Conservation (phyloP, 208 protist species). For the Pavlovales sp. region DNA sequence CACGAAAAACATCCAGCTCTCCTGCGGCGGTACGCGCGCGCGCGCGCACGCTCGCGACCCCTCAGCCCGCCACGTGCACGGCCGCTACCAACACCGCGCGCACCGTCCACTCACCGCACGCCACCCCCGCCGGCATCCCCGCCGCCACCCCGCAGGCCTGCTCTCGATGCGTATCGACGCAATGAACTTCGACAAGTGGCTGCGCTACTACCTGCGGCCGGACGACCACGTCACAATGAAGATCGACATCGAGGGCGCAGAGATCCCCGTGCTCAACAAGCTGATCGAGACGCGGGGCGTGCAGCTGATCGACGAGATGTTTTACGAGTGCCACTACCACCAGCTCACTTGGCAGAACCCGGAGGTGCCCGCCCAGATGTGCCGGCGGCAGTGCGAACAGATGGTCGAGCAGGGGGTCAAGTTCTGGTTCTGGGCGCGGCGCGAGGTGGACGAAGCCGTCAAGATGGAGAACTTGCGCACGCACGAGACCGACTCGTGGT, state of each 20-base stretch:
- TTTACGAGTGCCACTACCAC: not conserved
- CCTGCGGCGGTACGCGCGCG: not conserved
- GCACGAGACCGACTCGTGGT: not conserved
- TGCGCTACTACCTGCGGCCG: not conserved
- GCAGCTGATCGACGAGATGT: not conserved
- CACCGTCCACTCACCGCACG: too few relatives aligned
- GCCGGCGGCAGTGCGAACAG: not conserved
- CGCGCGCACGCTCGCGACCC: too few relatives aligned
- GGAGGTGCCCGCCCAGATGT: not conserved
- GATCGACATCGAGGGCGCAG: not conserved
- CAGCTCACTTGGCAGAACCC: not conserved
- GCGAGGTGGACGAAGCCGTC: not conserved
- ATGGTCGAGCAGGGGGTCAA: not conserved
- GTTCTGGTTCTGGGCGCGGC: not conserved
- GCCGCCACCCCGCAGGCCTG: not conserved
- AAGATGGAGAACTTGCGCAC: not conserved
- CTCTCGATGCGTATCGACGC: not conserved
- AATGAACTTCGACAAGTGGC: not conserved
- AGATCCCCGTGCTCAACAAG: not conserved
- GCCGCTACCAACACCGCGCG: too few relatives aligned
- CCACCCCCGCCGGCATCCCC: too few relatives aligned
- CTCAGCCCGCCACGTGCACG: too few relatives aligned
- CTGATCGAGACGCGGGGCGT: not conserved
- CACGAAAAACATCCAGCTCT: not conserved
- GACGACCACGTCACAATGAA: not conserved